phyloP scores from a whole-genome alignment of 2,329 filamentous ascomycete species.

The Fusarium avenaceum region DNA sequence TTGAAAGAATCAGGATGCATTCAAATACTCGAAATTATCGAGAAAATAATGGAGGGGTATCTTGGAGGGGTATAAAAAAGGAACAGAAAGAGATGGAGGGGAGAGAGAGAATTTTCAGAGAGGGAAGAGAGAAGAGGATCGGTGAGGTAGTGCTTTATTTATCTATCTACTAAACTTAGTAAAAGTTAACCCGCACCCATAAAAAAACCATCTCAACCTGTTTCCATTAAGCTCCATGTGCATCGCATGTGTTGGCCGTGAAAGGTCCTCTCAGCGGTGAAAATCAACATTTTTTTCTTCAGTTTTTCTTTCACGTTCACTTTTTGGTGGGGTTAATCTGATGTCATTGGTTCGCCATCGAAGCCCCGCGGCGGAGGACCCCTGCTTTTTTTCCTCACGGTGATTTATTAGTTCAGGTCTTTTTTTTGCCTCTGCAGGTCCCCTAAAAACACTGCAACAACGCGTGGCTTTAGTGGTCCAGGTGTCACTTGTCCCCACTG shows the following conservation, averaged over 20 bases:
- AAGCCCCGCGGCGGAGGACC: constrained; percentile 37
- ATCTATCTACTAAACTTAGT: constrained; percentile 16
- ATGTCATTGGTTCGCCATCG: constrained; percentile 48
- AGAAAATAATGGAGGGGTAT: constrained; percentile 32
- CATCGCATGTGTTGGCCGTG: constrained; percentile 12
- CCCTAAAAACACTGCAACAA: constrained; percentile 27
- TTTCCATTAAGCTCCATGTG: constrained; percentile 18
- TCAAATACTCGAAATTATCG: constrained; percentile 28
- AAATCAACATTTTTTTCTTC: constrained; percentile 45
- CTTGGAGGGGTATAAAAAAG: constrained; percentile 3
- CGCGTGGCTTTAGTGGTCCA: constrained; percentile 37
- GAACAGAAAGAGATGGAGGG: constrained; percentile 6
- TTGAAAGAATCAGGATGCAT: constrained; percentile 27
- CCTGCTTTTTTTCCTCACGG: constrained; percentile 39
- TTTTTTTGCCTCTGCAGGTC: constrained; percentile 34
- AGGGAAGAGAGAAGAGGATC: constrained; percentile 5
- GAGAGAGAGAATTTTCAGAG: not conserved
- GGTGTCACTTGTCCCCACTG: constrained; percentile 30
- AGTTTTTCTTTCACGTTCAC: not conserved
- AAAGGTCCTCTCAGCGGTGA: constrained; percentile 41
- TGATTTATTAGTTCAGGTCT: not conserved
- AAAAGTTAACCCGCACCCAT: constrained; percentile 17
- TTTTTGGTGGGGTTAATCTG: constrained; percentile 46
- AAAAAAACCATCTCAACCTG: constrained; percentile 20
- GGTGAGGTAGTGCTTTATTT: constrained; percentile 34